phyloP scores from a whole-genome alignment of 192 early-diverging fungal species.

The Cetraspora pellucida region DNA sequence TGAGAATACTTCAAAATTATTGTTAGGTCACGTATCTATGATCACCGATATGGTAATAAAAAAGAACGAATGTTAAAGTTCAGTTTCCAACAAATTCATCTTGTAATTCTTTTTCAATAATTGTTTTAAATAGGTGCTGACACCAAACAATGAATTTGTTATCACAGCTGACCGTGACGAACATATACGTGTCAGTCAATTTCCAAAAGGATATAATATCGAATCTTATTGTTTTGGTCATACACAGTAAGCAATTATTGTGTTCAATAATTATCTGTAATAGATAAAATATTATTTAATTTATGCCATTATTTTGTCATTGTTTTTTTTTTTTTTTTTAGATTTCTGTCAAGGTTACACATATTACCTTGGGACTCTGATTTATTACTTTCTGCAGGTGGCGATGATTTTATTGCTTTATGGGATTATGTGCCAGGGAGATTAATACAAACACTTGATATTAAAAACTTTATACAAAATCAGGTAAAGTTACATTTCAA shows the following conservation, averaged over 20 bases:
- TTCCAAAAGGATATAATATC: slow-evolving; percentile 89
- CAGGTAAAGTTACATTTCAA: neutral
- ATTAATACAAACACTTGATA: slow-evolving; percentile 68
- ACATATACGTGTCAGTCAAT: slow-evolving; percentile 92
- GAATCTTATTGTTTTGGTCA: slow-evolving; percentile 90
- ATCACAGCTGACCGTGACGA: slow-evolving; percentile 97
- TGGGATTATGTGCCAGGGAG: slow-evolving; percentile 73
- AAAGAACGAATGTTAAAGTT: no score
- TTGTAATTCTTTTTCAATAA: neutral
- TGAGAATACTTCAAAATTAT: slow-evolving; percentile 44
- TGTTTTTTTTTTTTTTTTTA: slow-evolving; percentile 29
- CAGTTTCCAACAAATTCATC: no score
- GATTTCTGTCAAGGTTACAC: slow-evolving; percentile 73
- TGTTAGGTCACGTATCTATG: slow-evolving; percentile 95
- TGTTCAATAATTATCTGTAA: neutral
- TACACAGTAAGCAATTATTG: slow-evolving; percentile 60
- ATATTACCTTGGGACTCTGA: slow-evolving; percentile 57
- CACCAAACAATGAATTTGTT: slow-evolving; percentile 65
- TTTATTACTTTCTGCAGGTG: slow-evolving; percentile 76
- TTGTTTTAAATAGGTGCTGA: slow-evolving; percentile 51
- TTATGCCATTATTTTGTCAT: neutral
- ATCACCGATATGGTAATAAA: slow-evolving; percentile 77
- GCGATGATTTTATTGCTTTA: slow-evolving; percentile 75
- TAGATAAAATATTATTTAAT: neutral
- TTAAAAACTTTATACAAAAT: slow-evolving; percentile 40